Evolutionary conservation across 306 rosid species (phyloP).

Genomic region (Carpinus viminea): DNA sequence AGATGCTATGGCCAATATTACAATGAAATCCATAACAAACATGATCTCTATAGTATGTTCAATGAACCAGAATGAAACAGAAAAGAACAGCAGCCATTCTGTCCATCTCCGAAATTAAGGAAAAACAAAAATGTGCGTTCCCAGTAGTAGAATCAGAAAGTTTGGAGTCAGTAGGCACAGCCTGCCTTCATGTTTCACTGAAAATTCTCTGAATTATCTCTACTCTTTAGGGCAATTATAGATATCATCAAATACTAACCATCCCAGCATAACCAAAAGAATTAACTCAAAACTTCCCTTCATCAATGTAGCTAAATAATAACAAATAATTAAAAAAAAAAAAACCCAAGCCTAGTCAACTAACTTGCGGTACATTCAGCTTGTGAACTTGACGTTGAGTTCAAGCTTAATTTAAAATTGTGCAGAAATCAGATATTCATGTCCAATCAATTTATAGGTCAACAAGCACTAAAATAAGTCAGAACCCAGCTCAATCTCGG

Average conservation of each 20-base stretch:
- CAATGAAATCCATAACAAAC: conserved; percentile 11
- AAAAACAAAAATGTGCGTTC: not conserved
- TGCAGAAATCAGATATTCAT: not conserved
- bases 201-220: not conserved
- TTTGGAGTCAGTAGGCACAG: not conserved
- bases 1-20: not conserved
- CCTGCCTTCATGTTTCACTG: not conserved
- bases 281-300: not conserved
- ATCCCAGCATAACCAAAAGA: not conserved
- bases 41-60: not conserved
- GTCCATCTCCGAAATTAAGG: not conserved
- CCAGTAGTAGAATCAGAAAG: not conserved
- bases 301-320: not conserved
- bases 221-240: not conserved
- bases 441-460: not conserved
- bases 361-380: not conserved
- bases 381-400: not conserved
- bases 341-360: not conserved
- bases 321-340: not conserved
- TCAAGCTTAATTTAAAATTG: not conserved
- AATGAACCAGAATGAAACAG: not conserved
- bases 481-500: not conserved
- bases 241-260: not conserved
- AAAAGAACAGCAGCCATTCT: not conserved
- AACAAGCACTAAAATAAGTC: not conserved